Evolutionary conservation across 768 basidiomycete species (phyloP).

Genomic region (Naganishia kalamii): DNA sequence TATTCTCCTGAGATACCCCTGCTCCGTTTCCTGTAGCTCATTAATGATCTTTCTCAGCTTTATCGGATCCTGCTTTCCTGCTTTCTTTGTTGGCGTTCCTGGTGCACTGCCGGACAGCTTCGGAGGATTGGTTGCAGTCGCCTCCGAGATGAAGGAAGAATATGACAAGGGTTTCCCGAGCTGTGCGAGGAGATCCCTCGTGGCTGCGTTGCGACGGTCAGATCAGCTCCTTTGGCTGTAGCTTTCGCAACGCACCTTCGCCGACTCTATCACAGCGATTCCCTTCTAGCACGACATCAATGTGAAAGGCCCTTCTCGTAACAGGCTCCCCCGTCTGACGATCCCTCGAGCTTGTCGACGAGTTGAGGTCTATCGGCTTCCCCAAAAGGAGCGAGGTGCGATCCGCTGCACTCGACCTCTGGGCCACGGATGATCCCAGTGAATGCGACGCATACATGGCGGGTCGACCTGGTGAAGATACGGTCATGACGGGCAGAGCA

Average conservation of each 20-base stretch:
- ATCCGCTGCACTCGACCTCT: neutral
- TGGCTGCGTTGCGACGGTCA: slow-evolving; percentile 42
- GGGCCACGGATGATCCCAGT: neutral
- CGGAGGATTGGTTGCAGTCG: slow-evolving; percentile 17
- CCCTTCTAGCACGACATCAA: slow-evolving; percentile 81
- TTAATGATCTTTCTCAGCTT: slow-evolving; percentile 58
- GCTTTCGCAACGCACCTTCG: slow-evolving; percentile 47
- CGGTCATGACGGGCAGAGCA: neutral
- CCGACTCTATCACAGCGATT: slow-evolving; percentile 60
- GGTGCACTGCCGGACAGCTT: slow-evolving; percentile 28
- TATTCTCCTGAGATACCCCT: slow-evolving; percentile 77
- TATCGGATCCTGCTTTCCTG: slow-evolving; percentile 26
- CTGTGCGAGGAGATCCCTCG: slow-evolving; percentile 30
- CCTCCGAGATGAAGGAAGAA: slow-evolving; percentile 21
- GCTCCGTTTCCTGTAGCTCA: slow-evolving; percentile 82
- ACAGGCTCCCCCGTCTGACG: slow-evolving; percentile 44
- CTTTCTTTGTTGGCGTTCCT: slow-evolving; percentile 57
- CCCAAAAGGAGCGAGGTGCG: neutral
- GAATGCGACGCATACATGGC: slow-evolving; percentile 3
- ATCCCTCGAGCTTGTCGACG: slow-evolving; percentile 37
- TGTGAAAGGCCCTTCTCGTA: slow-evolving; percentile 79
- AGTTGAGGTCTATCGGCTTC: slow-evolving; percentile 40
- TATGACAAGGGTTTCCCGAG: slow-evolving; percentile 32
- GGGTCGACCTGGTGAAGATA: slow-evolving; percentile 1
- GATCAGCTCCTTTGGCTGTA: slow-evolving; percentile 54